Conservation (phyloP, 176 grass and related monocot genomes). For the Carex littledalei region DNA sequence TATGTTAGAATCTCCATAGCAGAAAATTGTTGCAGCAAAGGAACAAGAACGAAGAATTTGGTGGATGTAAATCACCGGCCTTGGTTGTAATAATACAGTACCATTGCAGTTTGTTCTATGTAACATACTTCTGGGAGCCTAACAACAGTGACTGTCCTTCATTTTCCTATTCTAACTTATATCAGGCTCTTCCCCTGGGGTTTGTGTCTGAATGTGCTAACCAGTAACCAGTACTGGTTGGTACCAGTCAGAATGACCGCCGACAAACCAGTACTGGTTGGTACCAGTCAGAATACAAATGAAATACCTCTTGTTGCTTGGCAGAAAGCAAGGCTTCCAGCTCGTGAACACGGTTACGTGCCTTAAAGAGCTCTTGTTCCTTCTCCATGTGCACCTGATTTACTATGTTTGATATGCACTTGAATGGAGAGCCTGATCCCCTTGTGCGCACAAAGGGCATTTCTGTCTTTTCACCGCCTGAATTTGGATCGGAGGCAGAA, state of each 20-base stretch:
- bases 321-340: slow-evolving; percentile 56
- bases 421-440: slow-evolving; percentile 65
- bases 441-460: slow-evolving; percentile 41
- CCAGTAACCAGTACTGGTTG: not conserved
- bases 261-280: not conserved
- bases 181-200: not conserved
- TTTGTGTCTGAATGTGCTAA: not conserved
- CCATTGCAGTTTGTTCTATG: not conserved
- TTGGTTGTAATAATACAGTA: not conserved
- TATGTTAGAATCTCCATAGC: not conserved
- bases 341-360: slow-evolving; percentile 58
- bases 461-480: slow-evolving; percentile 43
- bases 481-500: slow-evolving; percentile 35
- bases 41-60: not conserved
- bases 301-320: slow-evolving; percentile 76
- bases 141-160: not conserved
- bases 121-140: not conserved
- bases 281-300: not conserved
- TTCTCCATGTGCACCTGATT: slow-evolving; percentile 81
- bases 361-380: slow-evolving; percentile 60
- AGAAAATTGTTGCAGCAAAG: not conserved
- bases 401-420: slow-evolving; percentile 74
- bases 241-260: not conserved
- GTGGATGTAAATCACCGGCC: not conserved
- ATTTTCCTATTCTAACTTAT: not conserved